Percentiles rank a stretch among this genome's conserved stretches.
Conservation (phyloP, 73 alveolate species). For the Halteria grandinella region DNA sequence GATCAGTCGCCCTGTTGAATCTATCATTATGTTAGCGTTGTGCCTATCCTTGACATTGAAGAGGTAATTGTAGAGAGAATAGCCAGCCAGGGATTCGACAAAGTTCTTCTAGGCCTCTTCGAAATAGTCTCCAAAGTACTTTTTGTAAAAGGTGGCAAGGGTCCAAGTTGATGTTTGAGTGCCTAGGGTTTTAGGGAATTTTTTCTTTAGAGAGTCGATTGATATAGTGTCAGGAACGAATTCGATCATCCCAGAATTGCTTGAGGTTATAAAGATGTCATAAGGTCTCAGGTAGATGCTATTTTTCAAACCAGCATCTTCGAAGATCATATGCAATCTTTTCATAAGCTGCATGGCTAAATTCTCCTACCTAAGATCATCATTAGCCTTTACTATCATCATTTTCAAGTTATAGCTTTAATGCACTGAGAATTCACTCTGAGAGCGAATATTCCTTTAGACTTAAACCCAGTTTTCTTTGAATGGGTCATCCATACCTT, state of each 20-base stretch:
- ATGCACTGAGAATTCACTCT: constrained; percentile 77
- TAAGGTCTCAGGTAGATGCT: constrained; percentile 92
- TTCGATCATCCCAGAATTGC: constrained; percentile 95
- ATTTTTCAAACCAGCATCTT: constrained; percentile 79
- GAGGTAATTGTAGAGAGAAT: constrained; percentile 92
- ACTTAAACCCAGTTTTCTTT: constrained; percentile 88
- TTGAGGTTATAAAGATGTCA: constrained; percentile 92
- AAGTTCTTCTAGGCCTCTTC: constrained; percentile 98
- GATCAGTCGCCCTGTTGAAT: constrained; percentile 94
- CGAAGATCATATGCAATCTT: constrained; percentile 83
- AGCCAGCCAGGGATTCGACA: constrained; percentile 98
- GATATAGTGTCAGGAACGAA: constrained; percentile 93
- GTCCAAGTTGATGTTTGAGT: constrained; percentile 73
- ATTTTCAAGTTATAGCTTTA: constrained; percentile 84
- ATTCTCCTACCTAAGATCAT: constrained; percentile 96
- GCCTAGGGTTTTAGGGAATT: constrained; percentile 63
- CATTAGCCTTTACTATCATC: constrained; percentile 95
- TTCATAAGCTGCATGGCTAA: constrained; percentile 96
- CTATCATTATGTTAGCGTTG: constrained; percentile 98
- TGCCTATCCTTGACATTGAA: constrained; percentile 98
- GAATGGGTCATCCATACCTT: constrained; percentile 85
- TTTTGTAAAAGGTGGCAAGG: constrained; percentile 82
- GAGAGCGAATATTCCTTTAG: constrained; percentile 62
- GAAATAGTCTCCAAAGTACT: constrained; percentile 80
- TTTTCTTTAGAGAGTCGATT: constrained; percentile 95